Evolutionary conservation across 257 asterid species (phyloP), one percentile per base, ranked within the genome.

Genomic region (Marsdenia floribunda): DNA sequence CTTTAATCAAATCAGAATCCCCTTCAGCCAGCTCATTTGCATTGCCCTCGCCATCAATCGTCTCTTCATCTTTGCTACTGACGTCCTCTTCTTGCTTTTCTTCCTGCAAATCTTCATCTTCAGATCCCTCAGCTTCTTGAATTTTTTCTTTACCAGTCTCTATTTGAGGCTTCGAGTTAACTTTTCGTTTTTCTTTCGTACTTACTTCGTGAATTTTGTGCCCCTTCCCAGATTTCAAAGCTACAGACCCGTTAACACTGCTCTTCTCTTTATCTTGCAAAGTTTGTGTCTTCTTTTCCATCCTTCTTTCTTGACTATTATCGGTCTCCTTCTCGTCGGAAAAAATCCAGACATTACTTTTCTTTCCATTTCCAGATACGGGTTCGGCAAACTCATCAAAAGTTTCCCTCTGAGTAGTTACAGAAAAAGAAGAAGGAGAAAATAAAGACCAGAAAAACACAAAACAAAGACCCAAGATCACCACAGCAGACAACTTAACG

Each of bases 331-430:
- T 65, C 53, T 83, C 83, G 16, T 81, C 79, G 67, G 80, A 70
- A 60, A 70, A 80, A 70, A 21, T 33, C 73, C 61, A 83, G 53
- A 77, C 78, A 78, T 70, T 65, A 72, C 72, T 73, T 2, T 55
- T 69, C 83, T 76, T 89, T 66, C 82, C 82, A 72, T 74, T 83
- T 10, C 85, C 84, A 71, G 95, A 85, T 3, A 84, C 77, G 8
- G 97, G 97, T 81, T 83, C 93, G 54, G 91, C 85, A 78, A 93
- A 82, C 74, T 89, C 96, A 81, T 93, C 98, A 72, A 94, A 94
- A 68, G 90, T 92, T 54, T 90, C 89, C 79, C 99, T 87, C 73
- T 86, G 96, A 70, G 88, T 89, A 47, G 88, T 80, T 10, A 94
- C 96, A 0, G 97, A 91, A 78, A 82, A 89, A 74, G 85, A 70